A percentile compares a stretch with the other conserved stretches of the same genome.
These are phyloP conservation scores for Phragmites australis DNA, from an alignment of 176 grass and related monocot genomes.

Conservation along the genomic window DNA sequence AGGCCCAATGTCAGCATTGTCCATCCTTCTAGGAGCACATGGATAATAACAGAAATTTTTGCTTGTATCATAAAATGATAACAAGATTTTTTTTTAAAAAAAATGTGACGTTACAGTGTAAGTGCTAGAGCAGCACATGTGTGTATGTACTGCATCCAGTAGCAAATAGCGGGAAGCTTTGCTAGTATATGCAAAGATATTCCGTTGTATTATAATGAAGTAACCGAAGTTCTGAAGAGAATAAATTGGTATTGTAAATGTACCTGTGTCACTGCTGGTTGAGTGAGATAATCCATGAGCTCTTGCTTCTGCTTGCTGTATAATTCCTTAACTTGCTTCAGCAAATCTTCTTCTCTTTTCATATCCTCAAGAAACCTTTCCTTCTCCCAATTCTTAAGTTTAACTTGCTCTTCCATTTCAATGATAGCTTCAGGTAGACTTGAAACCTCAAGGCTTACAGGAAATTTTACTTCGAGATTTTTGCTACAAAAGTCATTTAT, in stretches of 20 bases:
- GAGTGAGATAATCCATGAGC: conserved; percentile 47
- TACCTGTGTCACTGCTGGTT: conserved; percentile 46
- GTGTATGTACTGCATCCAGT: not conserved
- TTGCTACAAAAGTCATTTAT: conserved; percentile 44
- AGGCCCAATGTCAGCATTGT: not conserved
- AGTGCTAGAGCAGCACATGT: not conserved
- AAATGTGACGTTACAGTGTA: not conserved
- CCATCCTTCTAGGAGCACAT: conserved; percentile 3
- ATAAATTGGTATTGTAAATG: not conserved
- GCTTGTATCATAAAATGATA: not conserved
- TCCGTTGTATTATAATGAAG: conserved; percentile 1
- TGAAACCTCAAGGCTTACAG: conserved; percentile 43
- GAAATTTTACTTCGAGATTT: conserved; percentile 69
- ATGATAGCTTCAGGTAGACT: conserved; percentile 46
- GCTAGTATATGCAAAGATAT: conserved; percentile 10
- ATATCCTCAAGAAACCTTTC: conserved; percentile 78
- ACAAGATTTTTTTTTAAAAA: conserved; percentile 14
- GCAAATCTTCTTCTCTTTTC: conserved; percentile 74
- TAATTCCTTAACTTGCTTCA: conserved; percentile 53
- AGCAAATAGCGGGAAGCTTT: not conserved
- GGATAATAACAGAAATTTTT: not conserved
- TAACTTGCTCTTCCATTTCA: conserved; percentile 74
- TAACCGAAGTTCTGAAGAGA: conserved; percentile 6
- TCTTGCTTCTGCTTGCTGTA: conserved; percentile 66
- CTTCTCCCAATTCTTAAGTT: conserved; percentile 66